These are phyloP conservation scores for Salix caprea DNA, from an alignment of 345 rosid genomes.

Conservation along the genomic window DNA sequence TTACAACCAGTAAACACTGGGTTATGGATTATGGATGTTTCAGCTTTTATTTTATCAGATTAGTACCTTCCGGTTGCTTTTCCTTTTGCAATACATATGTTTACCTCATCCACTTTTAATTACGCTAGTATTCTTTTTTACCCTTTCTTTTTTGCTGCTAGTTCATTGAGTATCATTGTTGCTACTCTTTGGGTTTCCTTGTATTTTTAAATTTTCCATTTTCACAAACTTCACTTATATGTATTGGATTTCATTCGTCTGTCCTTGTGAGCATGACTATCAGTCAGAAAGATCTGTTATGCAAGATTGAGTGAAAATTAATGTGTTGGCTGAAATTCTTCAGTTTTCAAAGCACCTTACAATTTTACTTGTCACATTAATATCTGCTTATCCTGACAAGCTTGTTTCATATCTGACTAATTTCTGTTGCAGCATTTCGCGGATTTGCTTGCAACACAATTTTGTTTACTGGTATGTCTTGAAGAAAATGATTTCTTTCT, in stretches of 20 bases:
- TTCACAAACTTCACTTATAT: background rate
- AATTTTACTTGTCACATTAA: background rate
- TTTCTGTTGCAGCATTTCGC: conserved; percentile 62
- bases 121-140: background rate
- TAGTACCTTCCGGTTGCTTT: background rate
- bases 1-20: background rate
- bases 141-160: background rate
- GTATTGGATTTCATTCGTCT: background rate
- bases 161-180: background rate
- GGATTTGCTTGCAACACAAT: conserved; percentile 77
- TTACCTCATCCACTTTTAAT: background rate
- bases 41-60: background rate
- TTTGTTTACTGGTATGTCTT: conserved; percentile 61
- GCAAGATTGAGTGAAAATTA: background rate
- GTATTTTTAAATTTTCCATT: background rate
- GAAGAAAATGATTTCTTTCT: background rate
- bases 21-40: background rate
- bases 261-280: background rate
- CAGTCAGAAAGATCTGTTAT: background rate
- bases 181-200: background rate
- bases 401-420: conserved; percentile 28
- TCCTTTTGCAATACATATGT: background rate
- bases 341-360: background rate
- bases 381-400: conserved; percentile 1
- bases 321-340: background rate